Percentiles rank a stretch among this genome's conserved stretches.
These are phyloP conservation scores for Corymbia citriodora DNA, from an alignment of 441 rosid genomes.

Conservation along the genomic window DNA sequence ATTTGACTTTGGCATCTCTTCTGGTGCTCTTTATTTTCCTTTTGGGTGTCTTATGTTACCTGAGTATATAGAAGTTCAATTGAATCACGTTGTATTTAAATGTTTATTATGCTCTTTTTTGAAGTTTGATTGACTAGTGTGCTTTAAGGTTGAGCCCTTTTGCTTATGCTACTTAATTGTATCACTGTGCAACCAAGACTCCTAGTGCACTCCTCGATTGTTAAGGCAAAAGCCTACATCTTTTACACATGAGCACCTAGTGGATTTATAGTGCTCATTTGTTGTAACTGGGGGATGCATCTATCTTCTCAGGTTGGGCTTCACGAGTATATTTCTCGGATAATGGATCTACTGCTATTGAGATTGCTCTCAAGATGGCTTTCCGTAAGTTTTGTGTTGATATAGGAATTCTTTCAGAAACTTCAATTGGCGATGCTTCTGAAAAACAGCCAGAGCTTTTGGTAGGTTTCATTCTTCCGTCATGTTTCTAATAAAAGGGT, in stretches of 20 bases:
- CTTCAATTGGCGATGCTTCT: constrained; percentile 14
- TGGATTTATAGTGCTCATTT: background rate
- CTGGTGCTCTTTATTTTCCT: background rate
- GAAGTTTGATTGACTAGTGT: background rate
- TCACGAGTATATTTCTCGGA: constrained; percentile 82
- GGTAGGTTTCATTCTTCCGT: constrained; percentile 30
- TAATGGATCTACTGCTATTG: constrained; percentile 93
- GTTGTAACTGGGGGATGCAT: background rate
- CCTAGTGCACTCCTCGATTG: background rate
- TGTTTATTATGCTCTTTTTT: background rate
- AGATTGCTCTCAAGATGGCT: constrained; percentile 96
- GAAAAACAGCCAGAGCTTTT: constrained; percentile 37
- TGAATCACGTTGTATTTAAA: background rate
- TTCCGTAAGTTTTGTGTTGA: constrained; percentile 74
- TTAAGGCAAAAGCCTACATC: background rate
- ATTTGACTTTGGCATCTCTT: background rate
- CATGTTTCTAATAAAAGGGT: background rate
- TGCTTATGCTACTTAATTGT: background rate
- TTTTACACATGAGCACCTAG: background rate
- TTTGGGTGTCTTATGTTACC: background rate
- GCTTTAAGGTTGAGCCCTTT: background rate
- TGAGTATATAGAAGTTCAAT: background rate
- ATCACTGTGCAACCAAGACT: background rate
- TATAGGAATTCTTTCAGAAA: constrained; percentile 32
- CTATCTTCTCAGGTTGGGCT: constrained; percentile 71